These are phyloP conservation scores for Daphne laureola DNA, from an alignment of 441 rosid genomes.

Conservation along the genomic window DNA sequence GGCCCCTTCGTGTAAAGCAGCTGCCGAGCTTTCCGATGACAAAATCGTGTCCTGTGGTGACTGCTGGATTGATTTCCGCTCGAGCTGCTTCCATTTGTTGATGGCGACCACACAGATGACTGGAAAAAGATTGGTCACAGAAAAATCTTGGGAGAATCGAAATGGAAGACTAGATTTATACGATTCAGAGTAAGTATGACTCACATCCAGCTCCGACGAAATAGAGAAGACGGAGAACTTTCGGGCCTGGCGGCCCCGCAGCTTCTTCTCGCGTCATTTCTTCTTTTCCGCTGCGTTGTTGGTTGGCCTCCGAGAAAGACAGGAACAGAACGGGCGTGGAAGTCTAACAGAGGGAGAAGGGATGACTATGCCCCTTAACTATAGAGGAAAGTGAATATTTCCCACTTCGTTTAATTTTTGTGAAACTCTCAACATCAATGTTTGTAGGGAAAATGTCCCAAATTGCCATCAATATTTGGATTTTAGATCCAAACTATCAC, in stretches of 20 bases:
- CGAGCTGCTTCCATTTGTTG: slow-evolving; percentile 64
- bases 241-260: slow-evolving; percentile 54
- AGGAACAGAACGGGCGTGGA: background rate
- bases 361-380: too few relatives aligned
- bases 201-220: slow-evolving; percentile 73
- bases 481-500: too few relatives aligned
- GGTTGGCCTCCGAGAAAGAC: background rate
- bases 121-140: slow-evolving; percentile 13
- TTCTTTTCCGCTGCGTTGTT: background rate
- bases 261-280: slow-evolving; percentile 44
- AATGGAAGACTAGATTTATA: background rate
- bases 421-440: too few relatives aligned
- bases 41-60: slow-evolving; percentile 25
- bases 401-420: too few relatives aligned
- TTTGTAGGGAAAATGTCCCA: too few relatives aligned
- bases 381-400: too few relatives aligned
- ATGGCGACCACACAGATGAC: slow-evolving; percentile 48
- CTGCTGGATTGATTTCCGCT: slow-evolving; percentile 37
- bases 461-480: too few relatives aligned
- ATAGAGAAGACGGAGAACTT: slow-evolving; percentile 41
- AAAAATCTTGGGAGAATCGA: background rate
- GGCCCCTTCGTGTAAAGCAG: slow-evolving; percentile 23
- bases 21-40: slow-evolving; percentile 21
- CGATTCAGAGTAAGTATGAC: slow-evolving; percentile 7
- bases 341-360: too few relatives aligned